phyloP scores from a whole-genome alignment of 768 basidiomycete genomes.

The Calocybe gangraenosa region DNA sequence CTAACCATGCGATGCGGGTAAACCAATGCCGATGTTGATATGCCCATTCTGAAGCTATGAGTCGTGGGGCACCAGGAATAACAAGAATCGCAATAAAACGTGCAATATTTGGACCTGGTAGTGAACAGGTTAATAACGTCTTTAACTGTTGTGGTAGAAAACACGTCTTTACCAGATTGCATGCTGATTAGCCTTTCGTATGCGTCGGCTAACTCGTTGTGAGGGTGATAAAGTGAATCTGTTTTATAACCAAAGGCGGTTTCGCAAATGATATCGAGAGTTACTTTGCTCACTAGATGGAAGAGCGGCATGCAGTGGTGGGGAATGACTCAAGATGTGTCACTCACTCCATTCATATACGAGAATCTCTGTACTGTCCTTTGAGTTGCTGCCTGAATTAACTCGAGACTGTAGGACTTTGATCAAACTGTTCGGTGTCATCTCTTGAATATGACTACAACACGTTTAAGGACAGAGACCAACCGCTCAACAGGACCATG shows the following conservation, averaged over 20 bases:
- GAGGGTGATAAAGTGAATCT: slow-evolving; percentile 40
- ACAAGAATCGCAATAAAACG: slow-evolving; percentile 29
- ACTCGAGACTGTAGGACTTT: slow-evolving; percentile 31
- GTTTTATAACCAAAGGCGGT: slow-evolving; percentile 46
- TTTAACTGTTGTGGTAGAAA: background rate
- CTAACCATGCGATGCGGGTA: slow-evolving; percentile 16
- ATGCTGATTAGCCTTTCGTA: slow-evolving; percentile 38
- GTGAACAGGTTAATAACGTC: background rate
- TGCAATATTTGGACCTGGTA: slow-evolving; percentile 28
- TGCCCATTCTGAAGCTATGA: slow-evolving; percentile 31
- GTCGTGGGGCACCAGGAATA: slow-evolving; percentile 31
- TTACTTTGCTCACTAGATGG: slow-evolving; percentile 44
- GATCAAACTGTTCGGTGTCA: slow-evolving; percentile 25
- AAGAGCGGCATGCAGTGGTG: background rate
- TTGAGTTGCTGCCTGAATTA: slow-evolving; percentile 16
- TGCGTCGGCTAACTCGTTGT: slow-evolving; percentile 43
- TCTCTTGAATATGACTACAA: no score
- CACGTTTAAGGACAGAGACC: slow-evolving; percentile 2
- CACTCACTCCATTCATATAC: slow-evolving; percentile 48
- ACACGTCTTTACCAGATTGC: slow-evolving; percentile 27
- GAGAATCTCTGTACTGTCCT: slow-evolving; percentile 25
- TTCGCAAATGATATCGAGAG: slow-evolving; percentile 49
- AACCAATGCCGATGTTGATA: slow-evolving; percentile 31
- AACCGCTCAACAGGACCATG: slow-evolving; percentile 43
- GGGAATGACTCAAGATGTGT: background rate